Conservation (phyloP, 2,329 filamentous ascomycete genomes). For the Berkeleyomyces basicola region DNA sequence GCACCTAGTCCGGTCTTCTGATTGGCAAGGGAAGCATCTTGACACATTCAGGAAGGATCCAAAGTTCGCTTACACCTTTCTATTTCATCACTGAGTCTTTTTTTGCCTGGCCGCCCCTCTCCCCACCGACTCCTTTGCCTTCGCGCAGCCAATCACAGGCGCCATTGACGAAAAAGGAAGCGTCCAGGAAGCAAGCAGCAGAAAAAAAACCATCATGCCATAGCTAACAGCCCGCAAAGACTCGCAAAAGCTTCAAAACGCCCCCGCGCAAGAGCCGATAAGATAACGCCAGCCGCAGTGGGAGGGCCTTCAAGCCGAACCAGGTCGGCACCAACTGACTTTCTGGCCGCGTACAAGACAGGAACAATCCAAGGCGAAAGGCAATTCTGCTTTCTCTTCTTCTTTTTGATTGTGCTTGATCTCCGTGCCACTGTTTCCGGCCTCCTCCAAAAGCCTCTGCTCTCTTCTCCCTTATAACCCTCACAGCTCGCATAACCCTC, state of each 20-base stretch:
- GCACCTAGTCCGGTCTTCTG: too few relatives aligned
- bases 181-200: background rate
- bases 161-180: background rate
- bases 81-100: conserved; percentile 1
- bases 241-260: background rate
- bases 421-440: background rate
- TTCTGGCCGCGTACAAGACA: background rate
- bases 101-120: background rate
- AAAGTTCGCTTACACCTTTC: conserved; percentile 13
- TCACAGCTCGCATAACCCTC: background rate
- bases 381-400: background rate
- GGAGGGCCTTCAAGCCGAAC: background rate
- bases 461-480: background rate
- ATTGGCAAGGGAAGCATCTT: background rate
- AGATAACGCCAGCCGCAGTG: conserved; percentile 4
- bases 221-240: background rate
- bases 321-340: background rate
- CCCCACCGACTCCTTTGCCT: background rate
- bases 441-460: background rate
- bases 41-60: background rate
- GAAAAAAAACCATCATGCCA: background rate
- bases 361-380: background rate
- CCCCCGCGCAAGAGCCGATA: conserved; percentile 8
- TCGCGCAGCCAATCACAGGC: conserved; percentile 4
- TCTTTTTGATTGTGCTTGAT: background rate